phyloP scores from a whole-genome alignment of 2,329 filamentous ascomycete species.

The Bisporella sp. region DNA sequence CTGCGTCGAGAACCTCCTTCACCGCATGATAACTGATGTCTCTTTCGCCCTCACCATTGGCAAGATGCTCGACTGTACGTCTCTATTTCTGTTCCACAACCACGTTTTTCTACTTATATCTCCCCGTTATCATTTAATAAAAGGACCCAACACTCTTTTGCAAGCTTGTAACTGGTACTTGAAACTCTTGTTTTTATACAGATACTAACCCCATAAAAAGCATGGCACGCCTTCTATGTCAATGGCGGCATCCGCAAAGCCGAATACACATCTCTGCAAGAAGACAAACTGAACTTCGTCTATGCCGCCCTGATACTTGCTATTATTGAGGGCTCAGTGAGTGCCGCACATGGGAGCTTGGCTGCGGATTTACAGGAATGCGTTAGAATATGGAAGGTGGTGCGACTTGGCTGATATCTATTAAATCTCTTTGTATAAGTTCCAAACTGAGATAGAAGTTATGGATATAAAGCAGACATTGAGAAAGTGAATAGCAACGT shows the following conservation, averaged over 20 bases:
- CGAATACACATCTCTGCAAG: conserved; percentile 34
- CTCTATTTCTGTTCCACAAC: neutral
- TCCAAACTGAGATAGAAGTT: no score
- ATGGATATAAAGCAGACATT: no score
- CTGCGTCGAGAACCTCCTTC: conserved; percentile 39
- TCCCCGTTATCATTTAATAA: neutral
- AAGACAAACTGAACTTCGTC: conserved; percentile 37
- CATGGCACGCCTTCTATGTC: conserved; percentile 48
- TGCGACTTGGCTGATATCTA: conserved; percentile 38
- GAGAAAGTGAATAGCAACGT: no score
- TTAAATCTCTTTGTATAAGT: no score
- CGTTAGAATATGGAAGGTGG: conserved; percentile 44
- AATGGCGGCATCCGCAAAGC: conserved; percentile 45
- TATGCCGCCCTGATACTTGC: conserved; percentile 41
- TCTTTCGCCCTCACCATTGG: conserved; percentile 35
- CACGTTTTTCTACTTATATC: no score
- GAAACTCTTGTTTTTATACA: neutral
- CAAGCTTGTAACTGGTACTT: no score
- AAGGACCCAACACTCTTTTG: neutral
- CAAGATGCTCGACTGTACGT: conserved; percentile 36
- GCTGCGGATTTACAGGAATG: conserved; percentile 49
- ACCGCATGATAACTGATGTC: conserved; percentile 45
- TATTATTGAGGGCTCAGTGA: conserved; percentile 39
- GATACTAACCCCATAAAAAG: neutral
- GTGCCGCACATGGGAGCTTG: conserved; percentile 40